Base-by-base conservation (phyloP, 306 rosid species). In the Cicer bijugum region DNA sequence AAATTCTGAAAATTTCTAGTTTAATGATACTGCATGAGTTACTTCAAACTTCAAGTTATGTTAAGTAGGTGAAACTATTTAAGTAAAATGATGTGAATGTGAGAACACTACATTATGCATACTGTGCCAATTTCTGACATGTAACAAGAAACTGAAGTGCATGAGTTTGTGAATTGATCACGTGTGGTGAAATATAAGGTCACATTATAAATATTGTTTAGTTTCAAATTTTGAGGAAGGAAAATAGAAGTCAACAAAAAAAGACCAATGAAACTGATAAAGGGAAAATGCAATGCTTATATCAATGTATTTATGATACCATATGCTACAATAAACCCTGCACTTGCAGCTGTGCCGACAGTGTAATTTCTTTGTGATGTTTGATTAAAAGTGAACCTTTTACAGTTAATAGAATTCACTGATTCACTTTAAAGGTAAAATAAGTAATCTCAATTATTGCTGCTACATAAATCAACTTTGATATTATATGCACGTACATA, bases 51-150 rank as follows among this genome's bases (percentile, higher is more conserved):
- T 73, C 42, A 53, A 53, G 66, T 12, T 16, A 7, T 66, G 73
- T 65, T 28, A 72, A 78, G 43, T 45, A 14, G 71, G 40, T 62
- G 71, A 67, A 71, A 70, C 45, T 77, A 57, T 72, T 63, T 44
- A 60, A 28, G 62, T 56, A 28, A 77, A 75, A 70, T 48, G 60
- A 71, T 42, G 66, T 59, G 80, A 55, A 70, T 70, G 61, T 74
- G 8, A 11, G 37, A 79, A 75, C 48, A 40, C 78, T 61, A 53
- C 74, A 60, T 77, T 82, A 52, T 61, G 63, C 55, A 9, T 37
- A 44, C 68, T 81, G 63, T 35, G 55, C 64, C 19, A 55, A 69
- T 50, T 82, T 70, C 71, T 65, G 84, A 76, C 86, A 83, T 71
- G 75, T 38, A 44, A 78, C 69, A 73, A 71, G 81, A 73, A 76